A percentile compares a stretch with the other conserved stretches of the same genome.
These are phyloP conservation scores for Puccinia polysora DNA, from an alignment of 1,284 basidiomycete genomes.

Conservation along the genomic window DNA sequence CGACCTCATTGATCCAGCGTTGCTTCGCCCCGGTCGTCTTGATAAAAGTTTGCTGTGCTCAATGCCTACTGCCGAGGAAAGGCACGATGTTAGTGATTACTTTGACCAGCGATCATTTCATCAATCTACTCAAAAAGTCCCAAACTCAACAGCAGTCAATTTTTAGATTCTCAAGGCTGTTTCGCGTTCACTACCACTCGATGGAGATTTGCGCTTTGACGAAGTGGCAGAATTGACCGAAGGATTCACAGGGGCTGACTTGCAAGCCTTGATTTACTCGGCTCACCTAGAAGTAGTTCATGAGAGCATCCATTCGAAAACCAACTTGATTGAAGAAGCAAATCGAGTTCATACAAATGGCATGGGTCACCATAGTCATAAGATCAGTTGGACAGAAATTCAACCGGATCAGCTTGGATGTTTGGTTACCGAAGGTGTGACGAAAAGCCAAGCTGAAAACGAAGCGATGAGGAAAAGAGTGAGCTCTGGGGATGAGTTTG, in stretches of 20 bases:
- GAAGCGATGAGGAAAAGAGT: conserved; percentile 43
- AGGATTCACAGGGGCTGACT: conserved; percentile 88
- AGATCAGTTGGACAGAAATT: conserved; percentile 23
- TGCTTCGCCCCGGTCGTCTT: conserved; percentile 88
- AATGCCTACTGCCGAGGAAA: conserved; percentile 74
- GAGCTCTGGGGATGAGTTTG: too few relatives aligned
- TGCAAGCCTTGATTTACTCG: conserved; percentile 93
- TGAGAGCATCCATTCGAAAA: conserved; percentile 48
- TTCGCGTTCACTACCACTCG: conserved; percentile 67
- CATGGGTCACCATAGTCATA: background rate
- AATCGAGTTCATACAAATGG: background rate
- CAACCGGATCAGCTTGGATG: conserved; percentile 23
- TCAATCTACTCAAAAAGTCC: too few relatives aligned
- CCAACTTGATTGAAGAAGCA: conserved; percentile 1
- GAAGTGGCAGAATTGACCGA: conserved; percentile 69
- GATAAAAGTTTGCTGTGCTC: conserved; percentile 91
- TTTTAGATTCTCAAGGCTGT: conserved; percentile 75
- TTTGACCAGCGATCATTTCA: conserved; percentile 47
- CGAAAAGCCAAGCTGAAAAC: conserved; percentile 16
- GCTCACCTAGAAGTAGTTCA: conserved; percentile 92
- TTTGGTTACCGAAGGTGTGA: conserved; percentile 37
- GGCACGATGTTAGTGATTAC: conserved; percentile 62
- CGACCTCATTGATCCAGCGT: conserved; percentile 90
- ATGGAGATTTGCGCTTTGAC: conserved; percentile 64
- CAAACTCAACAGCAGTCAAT: too few relatives aligned